A percentile compares a stretch with the other conserved stretches of the same genome.
These are phyloP conservation scores for Solanum etuberosum DNA, from an alignment of 257 asterid species.

Conservation along the genomic window DNA sequence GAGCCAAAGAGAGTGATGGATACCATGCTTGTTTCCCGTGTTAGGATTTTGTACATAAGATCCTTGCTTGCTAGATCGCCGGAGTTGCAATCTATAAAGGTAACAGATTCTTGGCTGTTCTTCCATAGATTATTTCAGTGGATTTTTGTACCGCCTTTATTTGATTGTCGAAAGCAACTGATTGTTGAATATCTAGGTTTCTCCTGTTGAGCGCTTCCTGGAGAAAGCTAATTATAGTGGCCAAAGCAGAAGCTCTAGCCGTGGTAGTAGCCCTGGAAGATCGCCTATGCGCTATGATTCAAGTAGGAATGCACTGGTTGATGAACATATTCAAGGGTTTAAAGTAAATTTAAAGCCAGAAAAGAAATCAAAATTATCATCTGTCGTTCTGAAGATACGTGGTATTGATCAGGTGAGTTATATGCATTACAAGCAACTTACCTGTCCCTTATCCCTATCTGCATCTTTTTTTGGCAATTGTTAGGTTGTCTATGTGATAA, in stretches of 20 bases:
- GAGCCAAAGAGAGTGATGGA: constrained; percentile 98
- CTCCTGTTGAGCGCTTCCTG: constrained; percentile 86
- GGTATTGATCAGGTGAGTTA: constrained; percentile 92
- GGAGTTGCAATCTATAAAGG: constrained; percentile 97
- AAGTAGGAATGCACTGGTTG: constrained; percentile 60
- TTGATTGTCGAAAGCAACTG: not conserved
- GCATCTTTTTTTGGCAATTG: not conserved
- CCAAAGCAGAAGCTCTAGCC: constrained; percentile 94
- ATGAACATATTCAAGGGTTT: constrained; percentile 73
- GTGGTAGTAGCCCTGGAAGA: constrained; percentile 92
- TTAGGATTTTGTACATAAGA: constrained; percentile 91
- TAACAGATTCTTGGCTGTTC: constrained; percentile 13
- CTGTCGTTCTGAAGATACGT: constrained; percentile 92
- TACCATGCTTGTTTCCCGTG: constrained; percentile 99
- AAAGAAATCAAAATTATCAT: constrained; percentile 90
- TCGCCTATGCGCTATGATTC: constrained; percentile 78
- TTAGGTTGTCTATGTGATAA: not conserved
- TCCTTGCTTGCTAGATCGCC: constrained; percentile 98
- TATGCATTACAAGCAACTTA: not conserved
- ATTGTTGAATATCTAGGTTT: constrained; percentile 36
- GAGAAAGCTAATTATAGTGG: constrained; percentile 77
- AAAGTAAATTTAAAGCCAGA: constrained; percentile 88
- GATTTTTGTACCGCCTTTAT: not conserved
- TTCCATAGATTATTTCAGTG: not conserved
- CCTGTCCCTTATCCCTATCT: not conserved